Base-by-base conservation (phyloP, 1,284 basidiomycete species). In the Boletus sp. region DNA sequence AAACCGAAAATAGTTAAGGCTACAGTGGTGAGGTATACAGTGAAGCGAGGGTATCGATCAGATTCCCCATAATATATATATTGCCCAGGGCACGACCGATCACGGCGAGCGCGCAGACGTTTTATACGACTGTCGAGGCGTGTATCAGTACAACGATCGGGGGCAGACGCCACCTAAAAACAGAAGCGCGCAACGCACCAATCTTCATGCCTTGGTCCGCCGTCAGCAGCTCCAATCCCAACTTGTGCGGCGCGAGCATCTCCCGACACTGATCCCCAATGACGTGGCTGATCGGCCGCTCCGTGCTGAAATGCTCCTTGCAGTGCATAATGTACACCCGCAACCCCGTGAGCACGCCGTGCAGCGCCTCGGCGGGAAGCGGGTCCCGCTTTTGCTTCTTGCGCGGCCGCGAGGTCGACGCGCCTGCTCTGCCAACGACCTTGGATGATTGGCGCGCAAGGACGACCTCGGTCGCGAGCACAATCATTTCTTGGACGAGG, bases 241-340 rank as follows among this genome's bases (percentile, higher is more conserved):
- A 70, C 9, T 70, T 72, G 52, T 73, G 75, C 30, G 69, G 70
- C 16, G 76, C 71, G 5, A 86, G 74, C 42, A 85, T 65, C 25
- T 69, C 68, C 39, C 72, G 71, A 35, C 88, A 79, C 64, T 89
- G 81, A 22, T 75, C 71, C 13, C 77, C 72, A 48, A 90, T 88
- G 33, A 84, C 65, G 5, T 78, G 69, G 48, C 72, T 71, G 38
- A 80, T 77, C 27, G 81, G 77, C 34, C 65, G 65, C 33, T 72
- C 71, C 22, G 66, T 68, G 39, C 58, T 59, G 44, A 81, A 62
- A 43, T 80, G 76, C 54, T 89, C 86, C 60, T 93, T 93, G 71
- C 86, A 90, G 61, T 93, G 90, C 27, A 80, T 89, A 49, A 92
- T 71, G 60, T 80, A 86, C 20, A 93, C 75, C 40, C 73, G 72